Evolutionary conservation across 257 asterid genomes (phyloP).

Genomic region (Dorcoceras hygrometricum): DNA sequence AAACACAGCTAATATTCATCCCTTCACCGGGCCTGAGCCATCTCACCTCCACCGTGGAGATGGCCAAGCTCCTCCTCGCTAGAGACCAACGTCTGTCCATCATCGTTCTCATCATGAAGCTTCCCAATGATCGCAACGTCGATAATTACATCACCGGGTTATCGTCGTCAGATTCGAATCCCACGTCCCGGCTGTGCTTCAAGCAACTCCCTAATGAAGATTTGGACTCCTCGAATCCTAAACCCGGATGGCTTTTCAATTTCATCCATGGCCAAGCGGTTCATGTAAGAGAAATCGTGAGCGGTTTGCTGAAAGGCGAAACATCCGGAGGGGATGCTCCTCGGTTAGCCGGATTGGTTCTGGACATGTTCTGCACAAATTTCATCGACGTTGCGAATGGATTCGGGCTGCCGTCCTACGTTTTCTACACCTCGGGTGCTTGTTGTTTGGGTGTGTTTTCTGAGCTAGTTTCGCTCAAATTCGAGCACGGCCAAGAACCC

Average conservation of each 20-base stretch:
- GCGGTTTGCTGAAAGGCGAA: constrained; percentile 10
- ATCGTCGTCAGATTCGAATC: constrained; percentile 10
- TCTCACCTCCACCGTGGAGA: constrained; percentile 45
- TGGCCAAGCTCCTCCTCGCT: constrained; percentile 51
- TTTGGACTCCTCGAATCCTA: not conserved
- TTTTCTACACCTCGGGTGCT: constrained; percentile 52
- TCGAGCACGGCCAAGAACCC: constrained; percentile 24
- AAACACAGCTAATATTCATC: constrained; percentile 46
- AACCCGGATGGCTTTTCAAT: not conserved
- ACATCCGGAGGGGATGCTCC: constrained; percentile 13
- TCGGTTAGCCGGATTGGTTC: constrained; percentile 33
- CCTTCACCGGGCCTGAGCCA: constrained; percentile 65
- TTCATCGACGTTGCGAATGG: constrained; percentile 54
- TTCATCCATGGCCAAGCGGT: constrained; percentile 28
- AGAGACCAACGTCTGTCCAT: constrained; percentile 38
- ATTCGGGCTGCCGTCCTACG: constrained; percentile 38
- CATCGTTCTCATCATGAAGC: constrained; percentile 41
- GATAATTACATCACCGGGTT: constrained; percentile 19
- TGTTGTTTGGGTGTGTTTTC: constrained; percentile 27
- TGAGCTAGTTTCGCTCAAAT: constrained; percentile 20
- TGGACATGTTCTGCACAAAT: constrained; percentile 55
- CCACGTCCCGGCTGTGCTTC: constrained; percentile 24
- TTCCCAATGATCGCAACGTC: constrained; percentile 25
- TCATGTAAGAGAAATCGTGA: constrained; percentile 29
- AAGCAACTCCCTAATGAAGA: constrained; percentile 25